These are phyloP conservation scores for Alternaria postmessia DNA, from an alignment of 2,329 filamentous ascomycete genomes.

Conservation along the genomic window DNA sequence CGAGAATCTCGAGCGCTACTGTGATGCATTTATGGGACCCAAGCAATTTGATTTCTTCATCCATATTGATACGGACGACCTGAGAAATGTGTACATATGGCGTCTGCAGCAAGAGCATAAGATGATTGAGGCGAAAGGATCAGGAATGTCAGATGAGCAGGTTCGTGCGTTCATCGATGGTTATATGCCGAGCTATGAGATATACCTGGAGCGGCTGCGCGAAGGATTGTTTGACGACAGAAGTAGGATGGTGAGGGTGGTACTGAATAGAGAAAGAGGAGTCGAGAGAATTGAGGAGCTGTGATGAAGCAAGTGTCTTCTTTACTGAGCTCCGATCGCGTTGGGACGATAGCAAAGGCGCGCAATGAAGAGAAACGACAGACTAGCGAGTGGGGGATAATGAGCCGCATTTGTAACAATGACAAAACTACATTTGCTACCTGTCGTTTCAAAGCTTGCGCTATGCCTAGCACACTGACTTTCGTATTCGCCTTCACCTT, in stretches of 20 bases:
- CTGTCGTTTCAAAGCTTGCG: not conserved
- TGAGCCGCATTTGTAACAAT: not conserved
- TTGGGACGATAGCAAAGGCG: not conserved
- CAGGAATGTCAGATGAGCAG: constrained; percentile 83
- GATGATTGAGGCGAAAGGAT: constrained; percentile 70
- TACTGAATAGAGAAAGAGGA: constrained; percentile 58
- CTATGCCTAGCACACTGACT: not conserved
- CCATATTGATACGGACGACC: constrained; percentile 76
- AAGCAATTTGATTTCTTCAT: constrained; percentile 66
- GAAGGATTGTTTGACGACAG: constrained; percentile 57
- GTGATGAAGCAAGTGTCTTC: constrained; percentile 6
- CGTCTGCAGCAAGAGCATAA: constrained; percentile 79
- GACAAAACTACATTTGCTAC: not conserved
- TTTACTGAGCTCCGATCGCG: too few relatives aligned
- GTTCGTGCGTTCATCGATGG: constrained; percentile 78
- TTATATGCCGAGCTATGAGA: constrained; percentile 64
- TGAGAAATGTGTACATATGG: constrained; percentile 83
- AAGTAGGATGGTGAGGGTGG: constrained; percentile 60
- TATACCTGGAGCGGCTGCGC: constrained; percentile 61
- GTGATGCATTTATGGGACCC: constrained; percentile 53
- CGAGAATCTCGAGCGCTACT: constrained; percentile 63
- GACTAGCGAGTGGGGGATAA: not conserved
- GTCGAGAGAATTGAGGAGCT: constrained; percentile 50
- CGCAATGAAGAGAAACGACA: not conserved
- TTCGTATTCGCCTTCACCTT: not conserved